Conservation (phyloP, 1,284 basidiomycete species). For the Microbotryum lychnidis-dioicae region DNA sequence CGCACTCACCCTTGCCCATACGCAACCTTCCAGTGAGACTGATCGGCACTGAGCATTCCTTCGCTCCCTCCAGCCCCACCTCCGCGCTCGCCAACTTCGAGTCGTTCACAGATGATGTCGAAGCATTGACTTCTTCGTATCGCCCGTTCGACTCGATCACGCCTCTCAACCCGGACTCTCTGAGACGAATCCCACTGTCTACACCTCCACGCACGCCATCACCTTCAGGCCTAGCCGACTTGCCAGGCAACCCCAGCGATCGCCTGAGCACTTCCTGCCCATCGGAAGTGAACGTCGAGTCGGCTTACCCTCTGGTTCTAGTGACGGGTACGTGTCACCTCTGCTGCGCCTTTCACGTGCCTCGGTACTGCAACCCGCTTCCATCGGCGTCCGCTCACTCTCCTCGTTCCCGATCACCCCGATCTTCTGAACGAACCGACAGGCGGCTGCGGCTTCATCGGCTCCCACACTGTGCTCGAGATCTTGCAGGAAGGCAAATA, state of each 20-base stretch:
- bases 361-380: not conserved
- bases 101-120: not conserved
- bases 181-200: conserved; percentile 10
- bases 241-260: not conserved
- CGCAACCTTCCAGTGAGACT: not conserved
- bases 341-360: not conserved
- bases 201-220: conserved; percentile 14
- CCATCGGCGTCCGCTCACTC: not conserved
- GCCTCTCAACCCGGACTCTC: conserved; percentile 3
- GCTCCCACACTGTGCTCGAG: conserved; percentile 12
- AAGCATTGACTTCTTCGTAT: conserved; percentile 1
- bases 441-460: conserved; percentile 15
- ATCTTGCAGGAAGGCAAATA: conserved; percentile 11
- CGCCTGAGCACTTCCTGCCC: not conserved
- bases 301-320: conserved; percentile 4
- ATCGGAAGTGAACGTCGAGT: not conserved
- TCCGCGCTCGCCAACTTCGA: not conserved
- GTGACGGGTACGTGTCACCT: conserved; percentile 5
- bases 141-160: conserved; percentile 5
- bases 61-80: not conserved
- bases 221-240: not conserved
- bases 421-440: too few species aligned
- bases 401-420: not conserved
- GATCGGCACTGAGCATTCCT: too few species aligned
- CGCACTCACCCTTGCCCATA: not conserved